Evolutionary conservation across 768 basidiomycete genomes (phyloP).

Genomic region (Dentipellis sp.): DNA sequence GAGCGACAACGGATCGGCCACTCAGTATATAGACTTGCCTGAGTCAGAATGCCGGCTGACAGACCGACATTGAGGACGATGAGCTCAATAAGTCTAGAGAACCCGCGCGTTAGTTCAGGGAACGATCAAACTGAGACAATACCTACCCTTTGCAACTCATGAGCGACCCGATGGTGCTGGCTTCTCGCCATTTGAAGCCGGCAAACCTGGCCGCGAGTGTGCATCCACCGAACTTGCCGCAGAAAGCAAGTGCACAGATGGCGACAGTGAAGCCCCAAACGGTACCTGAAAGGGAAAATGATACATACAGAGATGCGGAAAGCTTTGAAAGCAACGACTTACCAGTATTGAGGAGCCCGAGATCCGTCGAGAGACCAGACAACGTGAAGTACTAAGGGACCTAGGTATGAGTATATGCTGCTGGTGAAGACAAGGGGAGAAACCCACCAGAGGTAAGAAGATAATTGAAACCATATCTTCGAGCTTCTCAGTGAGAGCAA

Average conservation of each 20-base stretch:
- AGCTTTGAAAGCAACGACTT: constrained; percentile 1
- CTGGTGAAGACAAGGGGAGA: too few species aligned
- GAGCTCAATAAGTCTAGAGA: constrained; percentile 72
- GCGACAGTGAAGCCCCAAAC: constrained; percentile 87
- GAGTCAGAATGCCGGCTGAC: constrained; percentile 65
- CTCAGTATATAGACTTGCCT: constrained; percentile 20
- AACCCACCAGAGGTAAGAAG: constrained; percentile 72
- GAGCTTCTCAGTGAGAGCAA: constrained; percentile 87
- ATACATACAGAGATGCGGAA: too few species aligned
- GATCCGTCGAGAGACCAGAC: constrained; percentile 83
- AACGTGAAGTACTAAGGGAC: constrained; percentile 74
- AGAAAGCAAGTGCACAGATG: constrained; percentile 70
- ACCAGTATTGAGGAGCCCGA: constrained; percentile 78
- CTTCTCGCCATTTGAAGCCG: constrained; percentile 75
- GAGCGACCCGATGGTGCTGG: constrained; percentile 75
- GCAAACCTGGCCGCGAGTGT: constrained; percentile 53
- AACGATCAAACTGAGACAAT: neutral
- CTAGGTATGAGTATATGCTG: too few species aligned
- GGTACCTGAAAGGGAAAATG: constrained; percentile 32
- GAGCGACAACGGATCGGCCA: neutral
- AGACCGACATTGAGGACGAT: constrained; percentile 96
- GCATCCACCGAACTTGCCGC: constrained; percentile 87
- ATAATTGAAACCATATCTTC: constrained; percentile 91
- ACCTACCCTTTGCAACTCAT: constrained; percentile 93
- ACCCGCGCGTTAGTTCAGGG: neutral